phyloP scores from a whole-genome alignment of 768 basidiomycete genomes.

The Amanita brunnescens region DNA sequence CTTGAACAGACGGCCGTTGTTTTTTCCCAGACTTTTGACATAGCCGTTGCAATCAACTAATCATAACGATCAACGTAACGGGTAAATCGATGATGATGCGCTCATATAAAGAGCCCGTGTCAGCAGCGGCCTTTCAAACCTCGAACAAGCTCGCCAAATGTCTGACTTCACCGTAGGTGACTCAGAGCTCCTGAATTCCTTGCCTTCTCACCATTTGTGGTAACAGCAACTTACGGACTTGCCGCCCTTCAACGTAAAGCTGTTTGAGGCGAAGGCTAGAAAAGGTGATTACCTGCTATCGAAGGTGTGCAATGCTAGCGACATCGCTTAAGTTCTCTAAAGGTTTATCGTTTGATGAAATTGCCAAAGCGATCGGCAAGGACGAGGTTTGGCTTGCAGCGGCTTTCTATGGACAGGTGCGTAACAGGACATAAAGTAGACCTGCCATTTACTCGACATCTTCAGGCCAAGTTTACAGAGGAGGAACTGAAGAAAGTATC shows the following conservation, averaged over 20 bases:
- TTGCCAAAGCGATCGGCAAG: conserved; percentile 55
- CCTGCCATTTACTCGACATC: background rate
- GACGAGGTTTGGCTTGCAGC: conserved; percentile 82
- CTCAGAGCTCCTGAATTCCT: background rate
- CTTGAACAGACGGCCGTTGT: too few species aligned
- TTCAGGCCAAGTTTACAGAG: conserved; percentile 55
- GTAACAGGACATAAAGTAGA: conserved; percentile 1
- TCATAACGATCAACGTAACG: background rate
- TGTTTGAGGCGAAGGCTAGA: conserved; percentile 60
- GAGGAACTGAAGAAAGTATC: conserved; percentile 52
- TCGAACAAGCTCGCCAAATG: too few species aligned
- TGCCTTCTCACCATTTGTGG: background rate
- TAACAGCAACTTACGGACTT: conserved; percentile 34
- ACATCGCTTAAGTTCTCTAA: background rate
- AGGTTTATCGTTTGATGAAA: conserved; percentile 64
- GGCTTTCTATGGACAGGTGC: conserved; percentile 73
- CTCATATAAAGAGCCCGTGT: too few species aligned
- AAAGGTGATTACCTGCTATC: conserved; percentile 35
- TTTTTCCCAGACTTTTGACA: too few species aligned
- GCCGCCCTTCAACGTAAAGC: conserved; percentile 36
- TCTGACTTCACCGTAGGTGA: conserved; percentile 24
- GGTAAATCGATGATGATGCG: background rate
- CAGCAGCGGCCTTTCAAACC: too few species aligned
- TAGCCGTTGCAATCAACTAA: too few species aligned
- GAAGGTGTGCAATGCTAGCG: background rate